Percentiles rank a stretch among this genome's conserved stretches.
Evolutionary conservation across 163 green algal genomes (phyloP).

Genomic region (Volvox carteri): DNA sequence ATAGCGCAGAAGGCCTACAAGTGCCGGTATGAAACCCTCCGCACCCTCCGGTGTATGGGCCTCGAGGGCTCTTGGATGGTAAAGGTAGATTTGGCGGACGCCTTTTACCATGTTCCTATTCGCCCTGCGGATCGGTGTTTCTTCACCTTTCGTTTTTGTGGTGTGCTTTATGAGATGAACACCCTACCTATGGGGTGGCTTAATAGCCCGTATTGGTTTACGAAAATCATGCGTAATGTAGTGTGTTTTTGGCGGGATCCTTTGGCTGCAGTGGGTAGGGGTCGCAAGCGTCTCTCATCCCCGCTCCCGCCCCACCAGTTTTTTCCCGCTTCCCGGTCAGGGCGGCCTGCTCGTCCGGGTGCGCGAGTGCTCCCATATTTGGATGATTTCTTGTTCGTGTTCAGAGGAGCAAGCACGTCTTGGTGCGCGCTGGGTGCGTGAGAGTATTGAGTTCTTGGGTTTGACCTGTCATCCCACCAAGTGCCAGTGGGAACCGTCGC

Average conservation of each 20-base stretch:
- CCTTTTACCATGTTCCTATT: constrained; percentile 7
- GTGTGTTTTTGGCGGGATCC: not conserved
- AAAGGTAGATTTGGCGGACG: not conserved
- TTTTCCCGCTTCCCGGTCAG: not conserved
- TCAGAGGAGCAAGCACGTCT: not conserved
- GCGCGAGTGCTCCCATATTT: not conserved
- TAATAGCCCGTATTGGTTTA: too few relatives aligned
- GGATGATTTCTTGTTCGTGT: constrained; percentile 37
- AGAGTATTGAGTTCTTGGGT: not conserved
- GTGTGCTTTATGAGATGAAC: constrained; percentile 1
- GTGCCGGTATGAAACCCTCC: not conserved
- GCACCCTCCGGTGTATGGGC: not conserved
- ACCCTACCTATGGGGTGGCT: not conserved
- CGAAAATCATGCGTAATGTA: too few relatives aligned
- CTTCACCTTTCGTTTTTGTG: not conserved
- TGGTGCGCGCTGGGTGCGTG: not conserved
- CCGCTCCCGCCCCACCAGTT: not conserved
- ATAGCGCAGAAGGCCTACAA: constrained; percentile 1
- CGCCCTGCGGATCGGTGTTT: not conserved
- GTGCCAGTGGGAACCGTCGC: not conserved
- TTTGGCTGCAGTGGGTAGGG: not conserved
- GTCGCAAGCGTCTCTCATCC: not conserved
- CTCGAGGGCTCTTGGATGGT: not conserved
- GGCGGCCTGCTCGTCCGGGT: not conserved
- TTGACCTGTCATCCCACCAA: not conserved